Evolutionary conservation across 2,329 filamentous ascomycete species (phyloP), one percentile per base, ranked within the genome.

Genomic region (Xylaria polymorpha): DNA sequence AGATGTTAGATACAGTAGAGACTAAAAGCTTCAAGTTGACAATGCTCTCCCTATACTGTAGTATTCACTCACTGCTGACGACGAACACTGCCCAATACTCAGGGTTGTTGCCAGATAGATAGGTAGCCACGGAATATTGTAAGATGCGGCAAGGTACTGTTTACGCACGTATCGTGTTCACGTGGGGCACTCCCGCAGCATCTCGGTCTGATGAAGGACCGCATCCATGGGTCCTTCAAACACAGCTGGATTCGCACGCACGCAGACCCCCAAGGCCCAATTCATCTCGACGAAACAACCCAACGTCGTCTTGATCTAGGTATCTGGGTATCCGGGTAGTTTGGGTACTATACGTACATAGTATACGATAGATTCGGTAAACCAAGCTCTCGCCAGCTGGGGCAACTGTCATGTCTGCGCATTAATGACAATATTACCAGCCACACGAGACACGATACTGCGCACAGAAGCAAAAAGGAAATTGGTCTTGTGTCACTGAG

Each of bases 361-460:
- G 25, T 29, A 14, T 20, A 63, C 12, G 37, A 44, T 32, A 32
- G 35, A 41, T 25, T 41, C n/a, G 35, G 55, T 10, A 58, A 43
- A n/a, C 15, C 32, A 58, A 51, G 58, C 51, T 29, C 56, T n/a
- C 39, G 44, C 60, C 61, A 68, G 48, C 66, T 46, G 56, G 53
- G 25, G 59, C 62, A 63, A 56, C 44, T 37, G 35, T 37, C 10
- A 58, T 61, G 64, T 70, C 67, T 68, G 64, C 57, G 62, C 67
- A 71, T 70, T 61, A 68, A 63, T 66, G 51, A 60, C 64, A 67
- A 70, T 68, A 71, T 71, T 69, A 63, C 66, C 60, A 69, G 62
- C 66, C 64, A 66, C 61, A 67, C 61, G 64, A 71, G 69, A 72
- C 66, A 72, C 53, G 55, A 64, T 59, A 57, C 57, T 58, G 58